phyloP scores from a whole-genome alignment of 177 flowering plant genomes.

The Vitis hybrid region DNA sequence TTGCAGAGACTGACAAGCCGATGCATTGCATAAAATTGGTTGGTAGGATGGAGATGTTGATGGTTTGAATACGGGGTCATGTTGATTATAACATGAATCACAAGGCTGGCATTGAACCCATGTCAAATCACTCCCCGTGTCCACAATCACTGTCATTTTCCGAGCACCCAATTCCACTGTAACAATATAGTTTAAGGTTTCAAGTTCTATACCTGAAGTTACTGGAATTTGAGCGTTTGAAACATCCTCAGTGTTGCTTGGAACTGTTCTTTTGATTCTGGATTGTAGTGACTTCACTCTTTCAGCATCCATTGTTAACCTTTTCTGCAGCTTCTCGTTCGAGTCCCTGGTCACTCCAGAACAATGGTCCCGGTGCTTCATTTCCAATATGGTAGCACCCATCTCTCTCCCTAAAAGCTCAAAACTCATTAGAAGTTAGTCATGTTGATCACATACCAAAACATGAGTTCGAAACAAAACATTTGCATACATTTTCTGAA shows the following conservation, averaged over 20 bases:
- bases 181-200: slow-evolving; percentile 72
- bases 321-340: slow-evolving; percentile 38
- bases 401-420: slow-evolving; percentile 43
- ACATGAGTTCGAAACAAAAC: not conserved
- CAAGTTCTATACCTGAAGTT: slow-evolving; percentile 52
- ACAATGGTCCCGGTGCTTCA: slow-evolving; percentile 56
- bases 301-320: slow-evolving; percentile 34
- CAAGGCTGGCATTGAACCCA: slow-evolving; percentile 97
- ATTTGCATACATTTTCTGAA: too few species aligned
- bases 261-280: slow-evolving; percentile 26
- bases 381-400: slow-evolving; percentile 57
- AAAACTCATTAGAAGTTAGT: not conserved
- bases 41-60: slow-evolving; percentile 52
- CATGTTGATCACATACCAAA: not conserved
- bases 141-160: slow-evolving; percentile 63
- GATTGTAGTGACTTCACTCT: slow-evolving; percentile 58
- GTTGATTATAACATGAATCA: slow-evolving; percentile 60
- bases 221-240: slow-evolving; percentile 54
- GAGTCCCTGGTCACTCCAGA: slow-evolving; percentile 27
- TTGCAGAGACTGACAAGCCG: slow-evolving; percentile 52
- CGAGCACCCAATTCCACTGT: slow-evolving; percentile 52
- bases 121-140: slow-evolving; percentile 88
- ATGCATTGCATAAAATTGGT: slow-evolving; percentile 54
- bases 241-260: slow-evolving; percentile 7
- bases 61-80: slow-evolving; percentile 70